A percentile compares a stretch with the other conserved stretches of the same genome.
Evolutionary conservation across 2,329 filamentous ascomycete species (phyloP).

Genomic region (Cladophialophora immunda): DNA sequence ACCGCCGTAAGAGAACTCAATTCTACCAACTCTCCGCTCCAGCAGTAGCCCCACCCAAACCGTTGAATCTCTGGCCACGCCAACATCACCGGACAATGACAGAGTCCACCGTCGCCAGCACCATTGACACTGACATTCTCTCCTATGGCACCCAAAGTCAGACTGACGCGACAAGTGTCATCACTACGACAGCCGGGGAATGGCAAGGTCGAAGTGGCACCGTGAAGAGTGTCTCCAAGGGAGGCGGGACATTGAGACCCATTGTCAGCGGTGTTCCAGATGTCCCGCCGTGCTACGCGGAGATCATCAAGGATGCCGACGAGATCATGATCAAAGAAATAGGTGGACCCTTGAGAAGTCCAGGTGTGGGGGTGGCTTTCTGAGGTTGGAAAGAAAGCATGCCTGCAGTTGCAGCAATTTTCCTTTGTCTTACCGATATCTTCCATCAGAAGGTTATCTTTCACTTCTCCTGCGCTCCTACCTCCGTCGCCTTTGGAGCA

Average conservation of each 20-base stretch:
- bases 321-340: constrained; percentile 36
- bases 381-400: constrained; percentile 14
- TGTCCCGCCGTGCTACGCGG: constrained; percentile 28
- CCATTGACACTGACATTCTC: constrained; percentile 36
- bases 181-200: constrained; percentile 29
- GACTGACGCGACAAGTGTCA: constrained; percentile 33
- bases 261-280: constrained; percentile 35
- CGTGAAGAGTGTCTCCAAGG: constrained; percentile 30
- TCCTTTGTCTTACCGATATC: constrained; percentile 28
- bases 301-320: constrained; percentile 26
- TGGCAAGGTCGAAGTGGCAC: constrained; percentile 35
- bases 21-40: constrained; percentile 39
- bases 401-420: not conserved
- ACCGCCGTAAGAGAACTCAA: constrained; percentile 38
- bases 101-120: constrained; percentile 39
- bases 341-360: constrained; percentile 36
- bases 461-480: not conserved
- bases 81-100: constrained; percentile 39
- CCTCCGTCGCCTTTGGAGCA: constrained; percentile 1
- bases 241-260: constrained; percentile 20
- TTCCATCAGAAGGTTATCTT: constrained; percentile 2
- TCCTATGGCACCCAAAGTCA: constrained; percentile 35
- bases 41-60: constrained; percentile 32
- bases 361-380: constrained; percentile 39
- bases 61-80: constrained; percentile 26